Conservation (phyloP, 768 basidiomycete genomes). For the Termitomyces sp. region DNA sequence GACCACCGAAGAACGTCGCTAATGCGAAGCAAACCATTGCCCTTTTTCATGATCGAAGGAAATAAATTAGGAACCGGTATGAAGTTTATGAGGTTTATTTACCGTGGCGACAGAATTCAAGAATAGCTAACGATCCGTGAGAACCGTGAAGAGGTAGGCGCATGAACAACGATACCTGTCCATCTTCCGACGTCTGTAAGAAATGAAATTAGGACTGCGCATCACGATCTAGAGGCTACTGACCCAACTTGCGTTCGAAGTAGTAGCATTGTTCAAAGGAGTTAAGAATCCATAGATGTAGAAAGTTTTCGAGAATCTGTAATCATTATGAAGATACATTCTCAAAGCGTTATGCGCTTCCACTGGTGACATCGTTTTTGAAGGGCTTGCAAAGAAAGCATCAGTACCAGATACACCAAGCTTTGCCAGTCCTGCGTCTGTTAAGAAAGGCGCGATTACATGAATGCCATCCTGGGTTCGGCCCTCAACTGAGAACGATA, state of each 20-base stretch:
- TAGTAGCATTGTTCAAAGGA: conserved; percentile 31
- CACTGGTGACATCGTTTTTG: conserved; percentile 32
- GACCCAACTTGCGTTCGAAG: conserved; percentile 39
- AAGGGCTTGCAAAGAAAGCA: conserved; percentile 32
- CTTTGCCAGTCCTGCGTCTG: conserved; percentile 38
- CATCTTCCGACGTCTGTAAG: conserved; percentile 40
- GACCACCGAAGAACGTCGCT: conserved; percentile 44
- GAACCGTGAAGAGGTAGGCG: neutral
- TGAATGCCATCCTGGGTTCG: conserved; percentile 12
- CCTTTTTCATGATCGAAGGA: conserved; percentile 25
- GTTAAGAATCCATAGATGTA: conserved; percentile 43
- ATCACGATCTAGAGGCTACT: neutral
- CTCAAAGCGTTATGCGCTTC: conserved; percentile 42
- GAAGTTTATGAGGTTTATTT: conserved; percentile 21
- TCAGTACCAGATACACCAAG: conserved; percentile 38
- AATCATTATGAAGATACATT: conserved; percentile 37
- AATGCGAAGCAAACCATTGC: conserved; percentile 45
- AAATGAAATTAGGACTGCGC: conserved; percentile 1
- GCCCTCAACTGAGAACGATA: neutral
- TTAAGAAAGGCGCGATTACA: conserved; percentile 38
- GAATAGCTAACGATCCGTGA: conserved; percentile 23
- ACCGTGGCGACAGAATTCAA: conserved; percentile 32
- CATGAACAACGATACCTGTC: conserved; percentile 33
- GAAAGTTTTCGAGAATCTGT: conserved; percentile 32
- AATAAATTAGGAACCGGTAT: neutral